Evolutionary conservation across 495 filamentous ascomycete species (phyloP), one percentile per base, ranked within the genome.

Genomic region (Daldinia caldariorum): DNA sequence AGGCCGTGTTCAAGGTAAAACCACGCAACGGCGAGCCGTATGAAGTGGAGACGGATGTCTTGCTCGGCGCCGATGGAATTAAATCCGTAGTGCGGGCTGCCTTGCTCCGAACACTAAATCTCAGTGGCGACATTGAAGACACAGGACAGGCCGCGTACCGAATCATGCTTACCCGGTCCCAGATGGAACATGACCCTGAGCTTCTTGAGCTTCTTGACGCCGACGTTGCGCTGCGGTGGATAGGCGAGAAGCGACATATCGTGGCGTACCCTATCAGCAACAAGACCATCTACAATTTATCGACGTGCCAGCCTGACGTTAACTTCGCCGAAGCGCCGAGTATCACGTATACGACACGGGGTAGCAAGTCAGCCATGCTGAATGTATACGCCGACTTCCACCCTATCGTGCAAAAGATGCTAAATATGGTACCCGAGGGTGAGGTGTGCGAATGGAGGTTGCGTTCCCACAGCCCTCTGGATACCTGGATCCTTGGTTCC

Each of bases 391-490:
- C 69, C 16, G 89, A 91, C 74, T 94, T 92, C 79, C 90, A 88
- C 73, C 89, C 90, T 35, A 86, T 87, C 73, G 85, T 94, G 10
- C 85, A 87, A 69, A 86, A 88, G 60, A 88, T 94, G 86, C 82
- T 94, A 34, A 81, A 90, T 75, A 83, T 92, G n/a, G 91, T 94
- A 7, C 91, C 90, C 1, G 92, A 94, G 41, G 90, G 89, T 39
- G 90, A 92, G 69, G 90, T 94, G 29, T 91, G 90, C 77, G 90
- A 93, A 79, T 94, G 91, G 91, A 90, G 91, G 76, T 82, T 94
- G 41, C 87, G 91, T 45, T 85, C 88, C 1, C 89, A 94, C 79
- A 85, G 85, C 51, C 87, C 88, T 0, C 81, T 94, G 22, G 85
- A 87, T 0, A 92, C 85, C 22, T 94, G 91, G 91, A 82, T 91